These are phyloP conservation scores for Mycena amicta DNA, from an alignment of 768 basidiomycete species.

Conservation along the genomic window DNA sequence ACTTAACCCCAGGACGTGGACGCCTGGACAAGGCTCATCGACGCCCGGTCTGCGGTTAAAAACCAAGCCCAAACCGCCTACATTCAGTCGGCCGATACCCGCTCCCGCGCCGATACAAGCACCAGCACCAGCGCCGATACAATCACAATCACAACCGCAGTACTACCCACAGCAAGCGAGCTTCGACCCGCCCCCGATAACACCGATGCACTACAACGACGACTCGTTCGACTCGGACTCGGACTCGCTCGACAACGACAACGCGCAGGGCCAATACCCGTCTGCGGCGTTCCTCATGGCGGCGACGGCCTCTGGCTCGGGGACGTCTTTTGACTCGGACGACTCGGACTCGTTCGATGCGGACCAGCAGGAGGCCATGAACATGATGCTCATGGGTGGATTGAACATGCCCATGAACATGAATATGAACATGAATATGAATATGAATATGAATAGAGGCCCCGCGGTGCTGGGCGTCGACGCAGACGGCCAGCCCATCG, in stretches of 20 bases:
- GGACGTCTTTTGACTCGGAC: constrained; percentile 37
- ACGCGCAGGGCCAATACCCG: constrained; percentile 63
- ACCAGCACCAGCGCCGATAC: constrained; percentile 19
- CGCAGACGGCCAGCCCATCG: not conserved
- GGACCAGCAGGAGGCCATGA: not conserved
- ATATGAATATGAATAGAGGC: too few species aligned
- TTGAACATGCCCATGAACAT: not conserved
- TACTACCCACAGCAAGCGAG: too few species aligned
- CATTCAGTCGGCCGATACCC: constrained; percentile 4
- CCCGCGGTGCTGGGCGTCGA: too few species aligned
- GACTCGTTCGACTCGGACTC: constrained; percentile 56
- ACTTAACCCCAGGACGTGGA: constrained; percentile 40
- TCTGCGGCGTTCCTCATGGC: constrained; percentile 75
- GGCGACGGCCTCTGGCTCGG: constrained; percentile 34
- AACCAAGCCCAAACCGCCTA: constrained; percentile 26
- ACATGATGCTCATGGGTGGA: not conserved
- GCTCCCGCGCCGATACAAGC: not conserved
- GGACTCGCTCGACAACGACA: constrained; percentile 60
- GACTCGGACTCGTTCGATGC: constrained; percentile 34
- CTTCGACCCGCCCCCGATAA: constrained; percentile 10
- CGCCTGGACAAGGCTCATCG: constrained; percentile 19
- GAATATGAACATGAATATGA: too few species aligned
- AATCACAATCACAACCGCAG: too few species aligned
- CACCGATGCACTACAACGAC: constrained; percentile 24
- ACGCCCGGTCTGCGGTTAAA: constrained; percentile 35